Evolutionary conservation across 129 eudicot species (phyloP).

Genomic region (Tagetes erecta): DNA sequence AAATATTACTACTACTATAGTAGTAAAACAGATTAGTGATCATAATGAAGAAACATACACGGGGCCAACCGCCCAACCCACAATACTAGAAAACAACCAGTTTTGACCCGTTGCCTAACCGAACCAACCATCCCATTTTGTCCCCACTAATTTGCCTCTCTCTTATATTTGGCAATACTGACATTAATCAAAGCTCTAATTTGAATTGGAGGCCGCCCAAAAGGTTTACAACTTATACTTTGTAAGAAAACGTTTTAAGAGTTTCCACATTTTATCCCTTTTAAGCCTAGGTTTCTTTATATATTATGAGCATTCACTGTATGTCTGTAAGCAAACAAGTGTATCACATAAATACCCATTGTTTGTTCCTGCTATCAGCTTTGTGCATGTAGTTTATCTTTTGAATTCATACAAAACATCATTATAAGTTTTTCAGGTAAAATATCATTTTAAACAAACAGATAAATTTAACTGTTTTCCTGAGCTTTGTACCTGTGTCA

Average conservation of each 20-base stretch:
- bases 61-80: not conserved
- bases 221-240: not conserved
- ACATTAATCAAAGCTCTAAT: constrained; percentile 1
- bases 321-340: too few species aligned
- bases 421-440: not conserved
- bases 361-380: not conserved
- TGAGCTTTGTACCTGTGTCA: not conserved
- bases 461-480: not conserved
- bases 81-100: not conserved
- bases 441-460: not conserved
- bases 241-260: not conserved
- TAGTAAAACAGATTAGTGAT: not conserved
- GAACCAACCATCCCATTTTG: not conserved
- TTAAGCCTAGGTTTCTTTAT: not conserved
- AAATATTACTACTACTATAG: not conserved
- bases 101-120: not conserved
- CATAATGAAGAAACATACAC: not conserved
- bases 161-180: not conserved
- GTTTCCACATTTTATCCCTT: not conserved
- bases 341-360: too few species aligned
- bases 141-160: not conserved
- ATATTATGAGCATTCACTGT: not conserved
- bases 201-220: not conserved
- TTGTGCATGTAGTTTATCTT: not conserved
- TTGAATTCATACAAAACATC: not conserved